Evolutionary conservation across 345 rosid genomes (phyloP).

Genomic region (Eucalyptus tenuipes): DNA sequence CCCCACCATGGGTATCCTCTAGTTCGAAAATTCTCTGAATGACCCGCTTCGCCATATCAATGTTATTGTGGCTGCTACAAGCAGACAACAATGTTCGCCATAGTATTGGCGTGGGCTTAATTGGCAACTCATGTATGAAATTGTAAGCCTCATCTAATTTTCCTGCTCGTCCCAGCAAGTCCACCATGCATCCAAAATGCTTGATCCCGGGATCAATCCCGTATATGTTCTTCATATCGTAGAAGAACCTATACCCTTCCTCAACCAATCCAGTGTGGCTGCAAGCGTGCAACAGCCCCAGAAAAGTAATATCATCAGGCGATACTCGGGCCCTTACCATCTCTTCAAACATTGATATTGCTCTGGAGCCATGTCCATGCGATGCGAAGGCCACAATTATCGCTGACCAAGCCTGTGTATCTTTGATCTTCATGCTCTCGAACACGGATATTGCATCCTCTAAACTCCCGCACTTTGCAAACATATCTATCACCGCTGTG

Average conservation of each 20-base stretch:
- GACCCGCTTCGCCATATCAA: conserved; percentile 41
- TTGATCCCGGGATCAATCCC: conserved; percentile 42
- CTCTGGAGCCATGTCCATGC: conserved; percentile 60
- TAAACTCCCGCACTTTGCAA: conserved; percentile 88
- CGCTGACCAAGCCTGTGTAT: conserved; percentile 81
- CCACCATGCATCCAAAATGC: conserved; percentile 92
- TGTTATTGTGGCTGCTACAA: conserved; percentile 54
- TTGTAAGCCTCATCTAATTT: conserved; percentile 41
- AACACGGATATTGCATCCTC: conserved; percentile 47
- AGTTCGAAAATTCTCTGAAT: conserved; percentile 41
- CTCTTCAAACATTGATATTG: conserved; percentile 44
- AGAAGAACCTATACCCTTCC: conserved; percentile 49
- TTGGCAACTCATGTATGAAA: conserved; percentile 48
- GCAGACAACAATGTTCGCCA: conserved; percentile 79
- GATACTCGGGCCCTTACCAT: conserved; percentile 31
- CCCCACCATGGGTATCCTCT: conserved; percentile 73
- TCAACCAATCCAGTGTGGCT: conserved; percentile 74
- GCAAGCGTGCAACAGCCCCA: conserved; percentile 68
- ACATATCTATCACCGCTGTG: conserved; percentile 83
- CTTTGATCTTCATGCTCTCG: conserved; percentile 40
- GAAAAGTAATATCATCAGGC: conserved; percentile 72
- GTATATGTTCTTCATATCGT: conserved; percentile 31
- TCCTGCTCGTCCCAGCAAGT: conserved; percentile 82
- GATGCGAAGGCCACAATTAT: conserved; percentile 80
- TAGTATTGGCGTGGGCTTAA: conserved; percentile 45